A percentile compares a stretch with the other conserved stretches of the same genome.
phyloP scores from a whole-genome alignment of 257 asterid genomes.

The Solanum bukasovii region DNA sequence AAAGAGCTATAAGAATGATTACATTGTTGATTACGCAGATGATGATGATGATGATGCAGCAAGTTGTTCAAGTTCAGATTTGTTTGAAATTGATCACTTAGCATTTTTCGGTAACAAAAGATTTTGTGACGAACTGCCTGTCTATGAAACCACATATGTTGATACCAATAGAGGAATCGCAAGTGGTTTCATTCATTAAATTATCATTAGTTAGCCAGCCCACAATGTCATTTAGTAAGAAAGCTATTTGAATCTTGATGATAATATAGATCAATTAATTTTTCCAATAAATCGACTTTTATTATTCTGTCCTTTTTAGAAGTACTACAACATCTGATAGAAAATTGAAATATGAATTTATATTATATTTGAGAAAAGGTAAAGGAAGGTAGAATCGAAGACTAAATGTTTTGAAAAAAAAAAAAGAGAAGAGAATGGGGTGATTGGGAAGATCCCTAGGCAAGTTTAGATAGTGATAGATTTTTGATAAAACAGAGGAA shows the following conservation, averaged over 20 bases:
- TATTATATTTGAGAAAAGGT: conserved; percentile 11
- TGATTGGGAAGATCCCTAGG: conserved; percentile 32
- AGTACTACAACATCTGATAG: neutral
- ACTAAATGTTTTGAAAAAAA: conserved; percentile 19
- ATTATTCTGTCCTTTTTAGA: neutral
- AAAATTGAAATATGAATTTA: neutral
- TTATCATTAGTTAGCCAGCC: neutral
- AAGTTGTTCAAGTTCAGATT: conserved; percentile 79
- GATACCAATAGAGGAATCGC: conserved; percentile 40
- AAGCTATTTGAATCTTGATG: neutral
- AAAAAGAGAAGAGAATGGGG: conserved; percentile 12
- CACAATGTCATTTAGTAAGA: neutral
- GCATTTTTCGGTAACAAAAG: conserved; percentile 34
- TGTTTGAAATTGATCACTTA: conserved; percentile 72
- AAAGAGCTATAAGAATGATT: conserved; percentile 1
- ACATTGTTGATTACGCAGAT: neutral
- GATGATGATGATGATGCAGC: conserved; percentile 20
- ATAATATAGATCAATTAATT: neutral
- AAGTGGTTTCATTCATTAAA: conserved; percentile 40
- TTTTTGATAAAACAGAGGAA: conserved; percentile 21
- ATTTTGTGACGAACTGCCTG: conserved; percentile 69
- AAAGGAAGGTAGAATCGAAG: neutral
- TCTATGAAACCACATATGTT: conserved; percentile 64
- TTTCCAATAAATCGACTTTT: neutral
- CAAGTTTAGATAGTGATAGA: conserved; percentile 15